phyloP scores from a whole-genome alignment of 2,329 filamentous ascomycete genomes.

The Lanzia echinophila region DNA sequence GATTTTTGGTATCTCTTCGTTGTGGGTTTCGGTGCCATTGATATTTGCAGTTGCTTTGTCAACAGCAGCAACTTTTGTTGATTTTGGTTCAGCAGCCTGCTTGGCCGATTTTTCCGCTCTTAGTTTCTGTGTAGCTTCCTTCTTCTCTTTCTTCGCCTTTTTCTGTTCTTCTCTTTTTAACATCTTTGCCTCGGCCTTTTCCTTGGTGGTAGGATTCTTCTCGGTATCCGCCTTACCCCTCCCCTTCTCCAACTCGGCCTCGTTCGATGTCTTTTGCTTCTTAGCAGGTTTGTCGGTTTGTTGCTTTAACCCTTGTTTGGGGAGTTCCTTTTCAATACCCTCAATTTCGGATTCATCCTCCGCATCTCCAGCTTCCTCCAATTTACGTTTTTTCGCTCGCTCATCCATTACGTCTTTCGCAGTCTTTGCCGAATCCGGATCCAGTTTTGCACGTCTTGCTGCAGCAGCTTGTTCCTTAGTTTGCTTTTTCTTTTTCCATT shows the following conservation, averaged over 20 bases:
- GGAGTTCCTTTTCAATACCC: conserved; percentile 53
- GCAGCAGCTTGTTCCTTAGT: conserved; percentile 81
- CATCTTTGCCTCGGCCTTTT: conserved; percentile 11
- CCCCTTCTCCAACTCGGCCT: not conserved
- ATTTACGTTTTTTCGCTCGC: conserved; percentile 72
- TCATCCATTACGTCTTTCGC: conserved; percentile 93
- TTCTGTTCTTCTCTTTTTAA: conserved; percentile 29
- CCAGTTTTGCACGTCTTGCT: conserved; percentile 80
- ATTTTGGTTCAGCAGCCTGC: not conserved
- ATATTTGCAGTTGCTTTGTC: conserved; percentile 15
- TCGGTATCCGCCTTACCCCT: conserved; percentile 28
- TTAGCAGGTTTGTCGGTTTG: conserved; percentile 36
- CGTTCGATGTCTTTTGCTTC: conserved; percentile 46
- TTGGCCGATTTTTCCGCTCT: conserved; percentile 16
- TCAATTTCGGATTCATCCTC: conserved; percentile 22
- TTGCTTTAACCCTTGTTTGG: conserved; percentile 56
- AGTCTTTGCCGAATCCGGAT: conserved; percentile 83
- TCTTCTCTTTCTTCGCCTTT: conserved; percentile 35
- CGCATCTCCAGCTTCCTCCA: conserved; percentile 53
- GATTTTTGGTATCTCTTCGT: conserved; percentile 12
- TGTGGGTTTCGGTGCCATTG: not conserved
- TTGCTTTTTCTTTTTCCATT: conserved; percentile 95
- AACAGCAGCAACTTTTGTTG: conserved; percentile 20
- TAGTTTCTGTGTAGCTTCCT: conserved; percentile 37
- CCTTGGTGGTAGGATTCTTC: conserved; percentile 27